Evolutionary conservation across 2,329 filamentous ascomycete species (phyloP).

Genomic region (Thermoascus crustaceus): DNA sequence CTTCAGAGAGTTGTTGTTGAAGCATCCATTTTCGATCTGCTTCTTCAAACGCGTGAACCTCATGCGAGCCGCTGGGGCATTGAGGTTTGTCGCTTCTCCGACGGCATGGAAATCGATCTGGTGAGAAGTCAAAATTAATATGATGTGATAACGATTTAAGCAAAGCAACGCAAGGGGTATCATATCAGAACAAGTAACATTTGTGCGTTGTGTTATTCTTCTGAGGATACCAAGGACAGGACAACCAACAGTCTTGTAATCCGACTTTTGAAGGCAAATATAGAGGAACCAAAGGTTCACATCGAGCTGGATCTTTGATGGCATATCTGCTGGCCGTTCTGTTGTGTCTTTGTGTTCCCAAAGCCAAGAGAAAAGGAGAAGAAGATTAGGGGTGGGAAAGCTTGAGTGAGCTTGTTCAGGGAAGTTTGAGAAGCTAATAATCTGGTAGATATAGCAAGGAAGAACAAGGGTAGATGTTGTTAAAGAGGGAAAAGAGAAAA

Average conservation of each 20-base stretch:
- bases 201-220: neutral
- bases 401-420: too few relatives aligned
- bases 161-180: too few relatives aligned
- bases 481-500: too few relatives aligned
- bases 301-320: constrained; percentile 31
- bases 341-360: neutral
- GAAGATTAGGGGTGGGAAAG: neutral
- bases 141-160: neutral
- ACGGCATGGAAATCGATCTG: constrained; percentile 36
- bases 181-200: neutral
- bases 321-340: constrained; percentile 18
- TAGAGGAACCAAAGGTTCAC: constrained; percentile 37
- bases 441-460: too few relatives aligned
- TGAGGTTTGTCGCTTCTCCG: constrained; percentile 24
- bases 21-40: constrained; percentile 13
- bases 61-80: constrained; percentile 31
- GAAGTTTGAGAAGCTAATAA: too few relatives aligned
- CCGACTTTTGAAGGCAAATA: constrained; percentile 32
- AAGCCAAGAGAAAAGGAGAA: constrained; percentile 2
- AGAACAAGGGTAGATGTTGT: too few relatives aligned
- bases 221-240: neutral
- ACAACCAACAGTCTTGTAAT: constrained; percentile 29
- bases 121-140: neutral
- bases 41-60: constrained; percentile 29
- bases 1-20: neutral